Conservation (phyloP, 495 filamentous ascomycete genomes). For the Aspergillus nidulans region DNA sequence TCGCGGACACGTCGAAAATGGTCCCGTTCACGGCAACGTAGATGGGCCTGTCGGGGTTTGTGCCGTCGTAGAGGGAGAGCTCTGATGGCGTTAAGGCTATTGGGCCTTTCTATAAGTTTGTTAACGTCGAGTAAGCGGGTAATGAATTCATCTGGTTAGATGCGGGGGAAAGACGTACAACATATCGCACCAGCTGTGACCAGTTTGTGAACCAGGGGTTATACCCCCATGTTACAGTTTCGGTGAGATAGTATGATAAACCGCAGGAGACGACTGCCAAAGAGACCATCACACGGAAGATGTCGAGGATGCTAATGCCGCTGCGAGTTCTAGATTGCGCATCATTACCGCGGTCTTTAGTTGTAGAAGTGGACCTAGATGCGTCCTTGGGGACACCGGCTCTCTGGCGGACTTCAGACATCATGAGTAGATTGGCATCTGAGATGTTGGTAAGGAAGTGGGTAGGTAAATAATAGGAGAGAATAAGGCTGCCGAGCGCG, state of each 20-base stretch:
- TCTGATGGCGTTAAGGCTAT: slow-evolving; percentile 64
- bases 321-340: slow-evolving; percentile 8
- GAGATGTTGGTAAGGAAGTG: background rate
- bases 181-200: slow-evolving; percentile 56
- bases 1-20: slow-evolving; percentile 87
- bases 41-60: slow-evolving; percentile 68
- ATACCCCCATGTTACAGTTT: slow-evolving; percentile 62
- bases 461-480: background rate
- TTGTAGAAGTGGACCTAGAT: slow-evolving; percentile 9
- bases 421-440: slow-evolving; percentile 12
- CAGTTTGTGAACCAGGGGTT: slow-evolving; percentile 64
- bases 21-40: slow-evolving; percentile 90
- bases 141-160: too few relatives aligned
- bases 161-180: slow-evolving; percentile 42
- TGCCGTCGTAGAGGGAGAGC: slow-evolving; percentile 74
- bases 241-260: slow-evolving; percentile 77
- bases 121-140: background rate
- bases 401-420: slow-evolving; percentile 40
- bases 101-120: slow-evolving; percentile 44
- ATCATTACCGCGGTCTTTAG: background rate
- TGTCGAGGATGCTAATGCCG: slow-evolving; percentile 60
- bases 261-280: slow-evolving; percentile 63
- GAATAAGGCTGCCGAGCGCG: background rate
- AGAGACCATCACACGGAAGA: slow-evolving; percentile 68
- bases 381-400: background rate